Percentiles rank a stretch among this genome's conserved stretches.
Conservation (phyloP, 768 basidiomycete species). For the Terana coerulea region DNA sequence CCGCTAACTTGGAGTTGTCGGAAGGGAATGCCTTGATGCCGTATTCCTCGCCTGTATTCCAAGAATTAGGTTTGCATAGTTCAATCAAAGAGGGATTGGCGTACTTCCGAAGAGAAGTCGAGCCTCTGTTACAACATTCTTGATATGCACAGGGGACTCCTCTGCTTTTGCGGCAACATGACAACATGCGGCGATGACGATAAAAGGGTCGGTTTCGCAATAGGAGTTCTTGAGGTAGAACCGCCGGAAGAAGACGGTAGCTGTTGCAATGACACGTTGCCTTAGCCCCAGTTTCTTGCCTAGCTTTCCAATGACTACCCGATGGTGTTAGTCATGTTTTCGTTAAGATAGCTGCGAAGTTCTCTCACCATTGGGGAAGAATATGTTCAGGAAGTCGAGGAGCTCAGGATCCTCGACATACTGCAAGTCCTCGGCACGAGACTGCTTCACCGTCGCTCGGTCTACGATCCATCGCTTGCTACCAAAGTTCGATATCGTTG, state of each 20-base stretch:
- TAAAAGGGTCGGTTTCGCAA: slow-evolving; percentile 93
- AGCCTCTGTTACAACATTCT: slow-evolving; percentile 84
- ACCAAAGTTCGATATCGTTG: slow-evolving; percentile 19
- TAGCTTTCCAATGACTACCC: slow-evolving; percentile 76
- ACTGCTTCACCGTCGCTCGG: slow-evolving; percentile 65
- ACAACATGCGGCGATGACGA: slow-evolving; percentile 89
- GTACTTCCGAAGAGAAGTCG: slow-evolving; percentile 69
- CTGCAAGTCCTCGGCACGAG: slow-evolving; percentile 72
- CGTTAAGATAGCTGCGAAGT: neutral
- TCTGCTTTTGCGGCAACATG: slow-evolving; percentile 98
- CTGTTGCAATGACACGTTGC: slow-evolving; percentile 91
- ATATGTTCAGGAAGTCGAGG: slow-evolving; percentile 80
- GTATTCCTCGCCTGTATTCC: slow-evolving; percentile 61
- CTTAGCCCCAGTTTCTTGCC: slow-evolving; percentile 79
- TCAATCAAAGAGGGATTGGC: slow-evolving; percentile 22
- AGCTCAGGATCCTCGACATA: slow-evolving; percentile 78
- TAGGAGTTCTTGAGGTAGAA: slow-evolving; percentile 96
- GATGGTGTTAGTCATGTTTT: neutral
- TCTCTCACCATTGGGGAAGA: slow-evolving; percentile 82
- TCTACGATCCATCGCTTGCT: slow-evolving; percentile 94
- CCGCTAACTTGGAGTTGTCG: slow-evolving; percentile 89
- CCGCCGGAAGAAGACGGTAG: slow-evolving; percentile 92
- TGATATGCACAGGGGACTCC: slow-evolving; percentile 93
- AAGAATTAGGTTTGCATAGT: too few relatives aligned
- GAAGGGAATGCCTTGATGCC: slow-evolving; percentile 76